A percentile compares a stretch with the other conserved stretches of the same genome.
Conservation (phyloP, 352 stramenopile species). For the Pythium phragmitis region DNA sequence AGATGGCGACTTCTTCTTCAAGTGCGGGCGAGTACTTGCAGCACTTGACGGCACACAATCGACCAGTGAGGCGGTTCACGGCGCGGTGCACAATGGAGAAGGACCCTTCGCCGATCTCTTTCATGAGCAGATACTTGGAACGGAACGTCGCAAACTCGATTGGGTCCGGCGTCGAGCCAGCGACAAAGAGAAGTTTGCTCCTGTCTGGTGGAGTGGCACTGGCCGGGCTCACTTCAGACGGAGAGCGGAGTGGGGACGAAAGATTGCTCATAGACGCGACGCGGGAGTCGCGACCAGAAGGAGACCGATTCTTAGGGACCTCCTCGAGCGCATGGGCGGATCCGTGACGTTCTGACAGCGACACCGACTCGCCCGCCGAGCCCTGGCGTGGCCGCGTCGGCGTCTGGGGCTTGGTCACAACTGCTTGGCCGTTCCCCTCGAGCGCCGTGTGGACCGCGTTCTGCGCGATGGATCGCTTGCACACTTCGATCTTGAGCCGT, state of each 20-base stretch:
- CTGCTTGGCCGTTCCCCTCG: not conserved
- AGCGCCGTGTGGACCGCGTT: conserved; percentile 21
- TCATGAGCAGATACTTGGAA: conserved; percentile 68
- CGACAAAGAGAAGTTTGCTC: conserved; percentile 27
- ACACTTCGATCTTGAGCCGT: conserved; percentile 48
- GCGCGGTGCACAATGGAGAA: conserved; percentile 83
- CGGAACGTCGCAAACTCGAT: conserved; percentile 56
- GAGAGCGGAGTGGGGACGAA: not conserved
- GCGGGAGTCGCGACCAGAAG: not conserved
- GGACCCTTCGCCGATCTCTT: conserved; percentile 80
- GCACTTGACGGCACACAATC: conserved; percentile 74
- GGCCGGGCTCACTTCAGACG: not conserved
- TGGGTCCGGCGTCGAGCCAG: conserved; percentile 33
- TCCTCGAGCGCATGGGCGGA: not conserved
- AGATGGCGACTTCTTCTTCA: conserved; percentile 68
- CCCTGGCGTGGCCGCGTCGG: not conserved
- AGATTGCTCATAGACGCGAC: conserved; percentile 21
- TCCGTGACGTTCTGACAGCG: conserved; percentile 18
- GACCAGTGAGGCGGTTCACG: conserved; percentile 61
- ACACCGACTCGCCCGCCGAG: conserved; percentile 13
- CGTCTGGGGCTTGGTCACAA: not conserved
- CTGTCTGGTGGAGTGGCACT: not conserved
- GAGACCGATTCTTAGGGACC: not conserved
- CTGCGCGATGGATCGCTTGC: conserved; percentile 35
- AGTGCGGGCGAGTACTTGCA: conserved; percentile 62